phyloP scores from a whole-genome alignment of 768 basidiomycete species.

The Pisolithus marmoratus region DNA sequence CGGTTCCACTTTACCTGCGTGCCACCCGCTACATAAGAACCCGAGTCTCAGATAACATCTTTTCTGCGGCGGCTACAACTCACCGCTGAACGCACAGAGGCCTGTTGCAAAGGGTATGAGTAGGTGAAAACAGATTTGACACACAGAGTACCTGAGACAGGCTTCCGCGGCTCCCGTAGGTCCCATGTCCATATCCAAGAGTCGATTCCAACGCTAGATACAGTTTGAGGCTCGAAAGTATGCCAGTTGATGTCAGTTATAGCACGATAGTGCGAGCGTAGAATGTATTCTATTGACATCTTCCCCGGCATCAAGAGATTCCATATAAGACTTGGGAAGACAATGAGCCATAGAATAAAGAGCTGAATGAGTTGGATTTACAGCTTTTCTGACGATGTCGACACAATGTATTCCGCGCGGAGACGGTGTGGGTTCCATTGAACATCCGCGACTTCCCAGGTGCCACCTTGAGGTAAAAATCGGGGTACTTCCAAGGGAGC shows the following conservation, averaged over 20 bases:
- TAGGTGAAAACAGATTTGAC: not conserved
- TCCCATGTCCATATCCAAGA: slow-evolving; percentile 97
- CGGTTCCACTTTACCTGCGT: slow-evolving; percentile 99
- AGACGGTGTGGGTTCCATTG: slow-evolving; percentile 86
- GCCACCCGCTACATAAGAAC: slow-evolving; percentile 54
- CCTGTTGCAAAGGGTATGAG: slow-evolving; percentile 28
- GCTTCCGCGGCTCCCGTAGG: slow-evolving; percentile 61
- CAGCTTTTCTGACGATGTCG: slow-evolving; percentile 87
- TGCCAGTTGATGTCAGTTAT: slow-evolving; percentile 99
- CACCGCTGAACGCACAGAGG: slow-evolving; percentile 53
- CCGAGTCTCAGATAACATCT: not conserved
- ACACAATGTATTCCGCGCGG: slow-evolving; percentile 76
- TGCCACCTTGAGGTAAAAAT: slow-evolving; percentile 93
- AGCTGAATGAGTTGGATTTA: slow-evolving; percentile 28
- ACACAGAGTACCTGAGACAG: slow-evolving; percentile 53
- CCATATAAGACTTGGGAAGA: slow-evolving; percentile 72
- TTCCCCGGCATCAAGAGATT: slow-evolving; percentile 73
- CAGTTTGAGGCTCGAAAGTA: slow-evolving; percentile 72
- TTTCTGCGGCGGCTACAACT: slow-evolving; percentile 8
- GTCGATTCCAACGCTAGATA: slow-evolving; percentile 90
- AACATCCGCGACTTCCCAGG: slow-evolving; percentile 92
- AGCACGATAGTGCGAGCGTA: slow-evolving; percentile 88
- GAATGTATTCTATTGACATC: slow-evolving; percentile 76
- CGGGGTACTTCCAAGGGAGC: slow-evolving; percentile 82
- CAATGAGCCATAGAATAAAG: not conserved